Conservation (phyloP, 1,284 basidiomycete genomes). For the Gastroboletus turbinatus region DNA sequence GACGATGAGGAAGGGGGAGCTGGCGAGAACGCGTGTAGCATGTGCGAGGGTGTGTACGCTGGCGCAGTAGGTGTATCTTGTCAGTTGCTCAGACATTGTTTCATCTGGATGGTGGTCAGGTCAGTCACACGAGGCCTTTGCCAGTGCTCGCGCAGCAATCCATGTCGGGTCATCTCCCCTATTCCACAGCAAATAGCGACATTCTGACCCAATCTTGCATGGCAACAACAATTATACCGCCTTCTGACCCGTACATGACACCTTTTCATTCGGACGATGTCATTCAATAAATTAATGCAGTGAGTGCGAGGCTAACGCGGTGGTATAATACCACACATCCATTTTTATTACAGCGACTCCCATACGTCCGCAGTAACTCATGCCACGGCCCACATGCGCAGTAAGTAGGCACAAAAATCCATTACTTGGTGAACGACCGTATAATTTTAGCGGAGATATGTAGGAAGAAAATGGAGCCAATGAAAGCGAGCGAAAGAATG, state of each 20-base stretch:
- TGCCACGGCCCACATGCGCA: too few relatives aligned
- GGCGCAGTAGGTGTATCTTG: conserved; percentile 22
- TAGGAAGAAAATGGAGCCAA: conserved; percentile 98
- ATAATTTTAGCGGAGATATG: conserved; percentile 97
- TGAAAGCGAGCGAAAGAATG: conserved; percentile 95
- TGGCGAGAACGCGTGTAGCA: conserved; percentile 22
- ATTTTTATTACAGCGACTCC: neutral
- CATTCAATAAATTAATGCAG: neutral
- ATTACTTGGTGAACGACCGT: conserved; percentile 78
- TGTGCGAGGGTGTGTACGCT: conserved; percentile 10
- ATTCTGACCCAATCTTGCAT: neutral
- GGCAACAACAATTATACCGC: too few relatives aligned
- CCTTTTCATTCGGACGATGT: neutral
- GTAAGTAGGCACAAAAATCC: conserved; percentile 2
- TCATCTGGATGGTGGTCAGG: conserved; percentile 6
- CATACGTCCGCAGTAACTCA: neutral
- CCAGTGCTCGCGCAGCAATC: conserved; percentile 11
- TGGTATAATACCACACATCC: neutral
- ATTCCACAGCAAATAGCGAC: neutral
- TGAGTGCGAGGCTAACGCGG: neutral
- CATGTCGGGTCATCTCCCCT: conserved; percentile 5
- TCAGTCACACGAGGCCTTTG: conserved; percentile 10
- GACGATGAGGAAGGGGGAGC: conserved; percentile 31
- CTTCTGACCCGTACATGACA: too few relatives aligned
- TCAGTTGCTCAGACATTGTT: conserved; percentile 16